Conservation (phyloP, 345 rosid genomes). For the Brassica rapa region DNA sequence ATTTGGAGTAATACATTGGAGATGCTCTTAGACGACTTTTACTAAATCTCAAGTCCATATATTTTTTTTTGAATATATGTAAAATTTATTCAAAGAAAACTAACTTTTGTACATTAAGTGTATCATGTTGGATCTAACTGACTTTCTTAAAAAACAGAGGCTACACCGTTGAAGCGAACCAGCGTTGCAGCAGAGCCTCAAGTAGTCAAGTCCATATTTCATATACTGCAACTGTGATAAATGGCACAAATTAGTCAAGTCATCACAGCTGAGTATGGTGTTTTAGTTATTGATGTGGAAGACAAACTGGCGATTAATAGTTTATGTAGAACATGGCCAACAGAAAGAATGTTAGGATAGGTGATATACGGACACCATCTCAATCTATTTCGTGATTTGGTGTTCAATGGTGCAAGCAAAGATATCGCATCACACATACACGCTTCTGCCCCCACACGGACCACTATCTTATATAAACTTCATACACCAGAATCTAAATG, state of each 20-base stretch:
- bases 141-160: no score
- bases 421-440: constrained; percentile 22
- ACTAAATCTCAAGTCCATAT: neutral
- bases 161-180: no score
- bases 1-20: no score
- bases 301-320: neutral
- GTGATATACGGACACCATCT: constrained; percentile 18
- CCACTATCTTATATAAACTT: constrained; percentile 14
- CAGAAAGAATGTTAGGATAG: constrained; percentile 15
- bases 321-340: neutral
- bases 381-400: constrained; percentile 25
- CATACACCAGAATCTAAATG: neutral
- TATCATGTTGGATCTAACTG: no score
- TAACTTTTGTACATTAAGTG: no score
- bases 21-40: neutral
- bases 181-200: no score
- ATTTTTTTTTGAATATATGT: no score
- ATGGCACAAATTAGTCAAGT: neutral
- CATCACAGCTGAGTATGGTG: neutral
- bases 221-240: neutral
- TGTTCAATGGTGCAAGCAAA: constrained; percentile 28
- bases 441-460: constrained; percentile 22
- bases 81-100: no score
- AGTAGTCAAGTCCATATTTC: neutral
- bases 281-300: neutral